Evolutionary conservation across 768 basidiomycete species (phyloP), one percentile per base, ranked within the genome.

Genomic region (Termitomyces eurrhizus): DNA sequence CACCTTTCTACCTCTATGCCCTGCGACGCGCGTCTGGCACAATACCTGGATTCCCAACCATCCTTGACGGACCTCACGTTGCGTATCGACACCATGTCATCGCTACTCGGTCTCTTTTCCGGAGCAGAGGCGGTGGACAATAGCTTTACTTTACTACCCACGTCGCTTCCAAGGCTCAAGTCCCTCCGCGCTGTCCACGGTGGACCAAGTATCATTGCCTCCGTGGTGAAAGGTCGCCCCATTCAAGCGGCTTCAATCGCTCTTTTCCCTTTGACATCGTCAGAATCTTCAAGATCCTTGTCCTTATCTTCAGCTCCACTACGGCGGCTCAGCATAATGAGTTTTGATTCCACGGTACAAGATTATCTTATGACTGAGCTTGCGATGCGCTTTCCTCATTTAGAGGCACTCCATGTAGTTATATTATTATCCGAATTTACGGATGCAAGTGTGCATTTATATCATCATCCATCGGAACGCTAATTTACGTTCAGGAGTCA

Each of bases 371-470:
- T 88, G 26, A 62, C 73, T 2, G 79, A 82, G 52, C 74, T 88
- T 4, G 76, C 82, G 11, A 60, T 65, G 48, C 75, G 82, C 5
- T 73, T 87, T 5, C 78, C 80, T 0, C 56, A 74, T 37, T 71
- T 89, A 52, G 84, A 88, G 67, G 84, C 85, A 1, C 69, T 88
- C 36, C 85, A 88, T 65, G 72, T 88, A 35, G 84, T 88, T 11
- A 75, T 85, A 50, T 72, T 87, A 24, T 74, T 81, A 63, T 75
- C 80, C 2, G 76, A 78, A 14, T 81, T 81, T 56, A 77, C 75
- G 2, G 72, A 77, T 50, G 84, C 79, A 64, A 65, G 84, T 74
- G 13, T 56, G 13, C 26, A 1, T 7, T 46, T 18, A 21, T 21
- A 5, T 60, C 39, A 18, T 33, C 21, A 42, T 57, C 32, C 24